Conservation (phyloP, 2,329 filamentous ascomycete genomes). For the Dendrostoma leiphaemia region DNA sequence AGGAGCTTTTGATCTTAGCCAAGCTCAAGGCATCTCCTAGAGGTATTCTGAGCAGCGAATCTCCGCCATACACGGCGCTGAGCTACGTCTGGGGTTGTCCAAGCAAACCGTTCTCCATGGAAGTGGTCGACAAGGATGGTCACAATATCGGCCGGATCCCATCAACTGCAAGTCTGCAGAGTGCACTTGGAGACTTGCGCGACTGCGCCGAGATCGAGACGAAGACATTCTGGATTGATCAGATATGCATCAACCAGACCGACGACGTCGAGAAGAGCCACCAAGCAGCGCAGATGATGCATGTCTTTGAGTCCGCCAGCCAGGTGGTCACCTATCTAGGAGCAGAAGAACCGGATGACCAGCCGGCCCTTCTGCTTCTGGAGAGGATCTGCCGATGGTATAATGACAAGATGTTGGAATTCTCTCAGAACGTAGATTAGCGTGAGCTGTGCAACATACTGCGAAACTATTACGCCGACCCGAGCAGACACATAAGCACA, state of each 20-base stretch:
- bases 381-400: background rate
- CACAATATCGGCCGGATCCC: background rate
- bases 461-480: background rate
- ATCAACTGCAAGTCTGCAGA: background rate
- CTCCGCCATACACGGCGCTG: background rate
- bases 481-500: background rate
- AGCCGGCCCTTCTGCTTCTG: background rate
- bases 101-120: background rate
- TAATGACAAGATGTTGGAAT: background rate
- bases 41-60: background rate
- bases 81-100: background rate
- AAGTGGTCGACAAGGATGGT: background rate
- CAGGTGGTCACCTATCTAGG: constrained; percentile 13
- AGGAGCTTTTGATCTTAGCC: background rate
- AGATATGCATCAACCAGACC: constrained; percentile 12
- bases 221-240: constrained; percentile 11
- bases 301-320: constrained; percentile 1
- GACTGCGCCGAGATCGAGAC: background rate
- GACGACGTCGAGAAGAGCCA: constrained; percentile 3
- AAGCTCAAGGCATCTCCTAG: background rate
- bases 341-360: background rate
- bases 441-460: background rate
- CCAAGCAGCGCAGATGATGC: constrained; percentile 7
- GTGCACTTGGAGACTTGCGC: background rate
- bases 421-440: no score